Base-by-base conservation (phyloP, 345 rosid genomes). In the Pistacia integerrima region DNA sequence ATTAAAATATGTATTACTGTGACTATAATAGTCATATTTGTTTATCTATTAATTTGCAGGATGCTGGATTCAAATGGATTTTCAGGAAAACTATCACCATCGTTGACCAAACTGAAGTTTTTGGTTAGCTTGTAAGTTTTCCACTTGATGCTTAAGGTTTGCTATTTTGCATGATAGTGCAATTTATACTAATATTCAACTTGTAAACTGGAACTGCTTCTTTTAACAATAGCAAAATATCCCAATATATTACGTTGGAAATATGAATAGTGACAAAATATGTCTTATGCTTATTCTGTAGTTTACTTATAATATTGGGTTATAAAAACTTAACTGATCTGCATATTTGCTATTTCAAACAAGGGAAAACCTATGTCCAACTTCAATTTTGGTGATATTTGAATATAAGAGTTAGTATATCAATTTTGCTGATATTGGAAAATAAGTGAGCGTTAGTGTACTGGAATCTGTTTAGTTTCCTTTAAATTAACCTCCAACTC, bases 41-140 rank as follows among this genome's bases (percentile, higher is more conserved):
- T 68, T 80, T 20, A 51, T 46, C 68, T 57, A 72, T 70, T 48
- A 20, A 81, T 63, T 55, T 84, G 76, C 87, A 93, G 98, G 86
- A 88, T 58, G 73, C 84, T 93, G 69, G 87, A 78, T 64, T 90
- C 99, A 75, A 88, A 55, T 77, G 99, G 93, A 81, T 88, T 95
- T 80, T 82, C 91, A 0, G 98, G 99, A 87, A 90, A 85, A 75
- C 85, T 95, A 75, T 92, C 96, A 22, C 87, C 88, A 77, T 83
- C 92, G 33, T 87, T 95, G 41, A 85, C 85, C 67, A 89, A 85
- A 81, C 85, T 95, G 64, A 89, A 88, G 92, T 87, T 81, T 78
- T 84, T 93, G 85, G 89, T 81, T 76, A 90, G 81, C 63, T 82
- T 95, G 98, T 95, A 86, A 89, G 93, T 79, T 60, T 63, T 58